Conservation (phyloP, 768 basidiomycete species). For the Thelephora ganbajun region DNA sequence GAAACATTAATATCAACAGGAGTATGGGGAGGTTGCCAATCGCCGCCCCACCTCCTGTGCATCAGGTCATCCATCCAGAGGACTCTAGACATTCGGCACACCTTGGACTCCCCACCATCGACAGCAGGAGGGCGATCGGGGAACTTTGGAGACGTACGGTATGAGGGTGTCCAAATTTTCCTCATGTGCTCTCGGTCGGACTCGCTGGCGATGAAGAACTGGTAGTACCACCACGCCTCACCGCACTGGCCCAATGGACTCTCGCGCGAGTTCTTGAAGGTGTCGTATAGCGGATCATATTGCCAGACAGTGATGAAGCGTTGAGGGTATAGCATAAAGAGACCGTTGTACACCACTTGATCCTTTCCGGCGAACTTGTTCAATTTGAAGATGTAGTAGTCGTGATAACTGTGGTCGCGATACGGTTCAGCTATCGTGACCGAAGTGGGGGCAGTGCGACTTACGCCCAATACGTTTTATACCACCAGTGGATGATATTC, state of each 20-base stretch:
- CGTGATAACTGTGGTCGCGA: conserved; percentile 33
- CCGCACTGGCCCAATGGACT: conserved; percentile 25
- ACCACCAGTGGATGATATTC: conserved; percentile 30
- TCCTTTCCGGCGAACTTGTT: conserved; percentile 39
- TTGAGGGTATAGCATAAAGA: conserved; percentile 30
- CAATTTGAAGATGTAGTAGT: conserved; percentile 13
- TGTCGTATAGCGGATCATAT: conserved; percentile 9
- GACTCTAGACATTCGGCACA: background rate
- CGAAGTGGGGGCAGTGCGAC: no score
- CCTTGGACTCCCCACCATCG: background rate
- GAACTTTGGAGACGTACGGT: no score
- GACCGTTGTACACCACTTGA: conserved; percentile 36
- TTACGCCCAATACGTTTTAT: conserved; percentile 30
- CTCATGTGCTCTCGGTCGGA: conserved; percentile 12
- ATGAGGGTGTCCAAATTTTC: conserved; percentile 6
- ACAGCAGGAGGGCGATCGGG: background rate
- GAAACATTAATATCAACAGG: background rate
- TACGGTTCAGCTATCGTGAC: no score
- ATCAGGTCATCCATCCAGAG: background rate
- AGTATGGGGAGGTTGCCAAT: background rate
- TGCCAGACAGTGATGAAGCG: conserved; percentile 33
- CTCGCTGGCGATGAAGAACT: conserved; percentile 30
- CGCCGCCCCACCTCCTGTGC: background rate
- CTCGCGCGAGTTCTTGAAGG: background rate
- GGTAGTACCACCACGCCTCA: conserved; percentile 34